Evolutionary conservation across 805 yeast species (phyloP), one percentile per base, ranked within the genome.

Genomic region (Teunomyces atbi): DNA sequence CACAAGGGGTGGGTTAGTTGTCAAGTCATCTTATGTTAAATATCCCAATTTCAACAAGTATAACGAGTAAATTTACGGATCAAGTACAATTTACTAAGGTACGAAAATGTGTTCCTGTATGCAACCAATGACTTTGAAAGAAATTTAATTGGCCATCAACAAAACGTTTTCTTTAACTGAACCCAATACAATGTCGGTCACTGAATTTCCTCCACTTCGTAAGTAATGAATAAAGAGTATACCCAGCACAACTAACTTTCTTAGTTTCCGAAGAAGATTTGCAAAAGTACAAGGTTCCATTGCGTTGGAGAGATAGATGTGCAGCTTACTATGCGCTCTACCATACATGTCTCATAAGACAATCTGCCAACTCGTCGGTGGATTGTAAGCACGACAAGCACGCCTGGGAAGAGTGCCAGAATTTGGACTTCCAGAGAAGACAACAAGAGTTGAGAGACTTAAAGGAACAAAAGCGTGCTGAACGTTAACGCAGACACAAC

Each of bases 351-450:
- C 70, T 71, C 43, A 62, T 66, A 29, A 70, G 77, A 59, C 74
- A 70, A 52, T 61, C 69, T 12, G 75, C 74, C 48, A 70, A 69
- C 57, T 59, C 68, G 2, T 63, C 73, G 4, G 71, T 71, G 38
- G 81, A 79, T 56, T 88, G 96, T 58, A 74, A 77, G 48, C 84
- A 84, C 53, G 89, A 84, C 69, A 81, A 89, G 63, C 95, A 89
- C 57, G 82, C 76, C 35, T 89, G 90, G 75, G 96, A 88, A 65
- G 86, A 86, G 62, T 88, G 96, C 65, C 86, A 88, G 67, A 85
- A 85, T 64, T 66, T 83, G 65, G 96, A 89, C 62, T 87, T 84
- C 71, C 77, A 82, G 63, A 80, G 94, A 71, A 80, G 96, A 68
- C 87, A 85, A 48, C 74, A 81, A 61, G 91, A 85, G 68, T 73